phyloP scores from a whole-genome alignment of 2,329 filamentous ascomycete species.

The Aaosphaeria arxii region DNA sequence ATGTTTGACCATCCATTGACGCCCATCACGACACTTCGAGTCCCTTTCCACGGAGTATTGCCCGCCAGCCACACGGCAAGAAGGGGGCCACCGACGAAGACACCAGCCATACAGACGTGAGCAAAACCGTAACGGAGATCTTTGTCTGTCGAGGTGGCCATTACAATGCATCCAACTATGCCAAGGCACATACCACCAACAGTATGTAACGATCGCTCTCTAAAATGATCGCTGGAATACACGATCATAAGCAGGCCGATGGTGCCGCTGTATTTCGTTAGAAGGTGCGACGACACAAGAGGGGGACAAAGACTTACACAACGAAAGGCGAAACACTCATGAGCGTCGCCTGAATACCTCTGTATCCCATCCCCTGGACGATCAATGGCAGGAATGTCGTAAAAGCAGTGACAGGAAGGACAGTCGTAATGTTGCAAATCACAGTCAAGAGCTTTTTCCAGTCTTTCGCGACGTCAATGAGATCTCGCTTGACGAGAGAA shows the following conservation, averaged over 20 bases:
- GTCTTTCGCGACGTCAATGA: conserved; percentile 6
- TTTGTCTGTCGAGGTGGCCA: background rate
- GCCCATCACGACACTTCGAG: conserved; percentile 2
- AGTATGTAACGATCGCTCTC: conserved; percentile 1
- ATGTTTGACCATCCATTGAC: conserved; percentile 9
- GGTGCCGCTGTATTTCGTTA: background rate
- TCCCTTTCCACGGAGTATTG: conserved; percentile 6
- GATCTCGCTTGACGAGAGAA: conserved; percentile 1
- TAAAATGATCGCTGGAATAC: conserved; percentile 6
- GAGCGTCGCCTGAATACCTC: conserved; percentile 2
- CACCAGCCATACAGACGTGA: conserved; percentile 5
- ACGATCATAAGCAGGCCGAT: conserved; percentile 5
- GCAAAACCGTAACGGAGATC: conserved; percentile 5
- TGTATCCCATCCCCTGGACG: conserved; percentile 6
- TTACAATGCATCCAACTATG: conserved; percentile 4
- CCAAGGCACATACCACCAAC: conserved; percentile 1
- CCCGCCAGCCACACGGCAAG: conserved; percentile 8
- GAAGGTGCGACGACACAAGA: too few species aligned
- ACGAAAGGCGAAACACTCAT: conserved; percentile 9
- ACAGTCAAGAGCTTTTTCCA: conserved; percentile 6
- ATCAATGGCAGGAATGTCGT: conserved; percentile 4
- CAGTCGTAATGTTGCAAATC: conserved; percentile 2
- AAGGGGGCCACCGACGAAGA: conserved; percentile 6
- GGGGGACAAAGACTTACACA: background rate
- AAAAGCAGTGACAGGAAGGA: conserved; percentile 5